Evolutionary conservation across 768 basidiomycete genomes (phyloP), one percentile per base, ranked within the genome.

Genomic region (Collybiopsis confluens): DNA sequence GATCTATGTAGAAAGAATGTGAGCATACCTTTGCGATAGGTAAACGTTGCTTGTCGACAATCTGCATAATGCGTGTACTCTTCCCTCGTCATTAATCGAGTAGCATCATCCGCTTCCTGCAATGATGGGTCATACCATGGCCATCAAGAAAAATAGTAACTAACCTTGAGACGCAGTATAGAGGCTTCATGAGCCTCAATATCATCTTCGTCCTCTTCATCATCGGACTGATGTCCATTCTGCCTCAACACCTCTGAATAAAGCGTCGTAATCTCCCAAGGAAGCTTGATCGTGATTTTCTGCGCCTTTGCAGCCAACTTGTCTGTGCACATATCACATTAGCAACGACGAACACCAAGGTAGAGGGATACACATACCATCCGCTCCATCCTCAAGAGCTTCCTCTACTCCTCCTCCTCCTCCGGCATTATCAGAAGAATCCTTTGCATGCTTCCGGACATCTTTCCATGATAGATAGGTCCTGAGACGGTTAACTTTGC

Each of bases 381-480:
- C 91, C 13, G 85, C 82, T 15, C 87, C 86, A 50, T 95, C 93
- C 59, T 94, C 92, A 6, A 90, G 68, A 1, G 77, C 83, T 63
- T 92, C 93, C 64, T 92, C 91, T 2, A 89, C 87, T 5, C 81
- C 89, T 20, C 45, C 45, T 18, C 78, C 89, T 24, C 82, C 90
- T 2, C 82, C 90, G 55, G 88, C 90, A 9, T 88, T 91, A 38
- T 86, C 89, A 21, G 86, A n/a, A n/a, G n/a, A 84, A 62, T 97
- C 92, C 65, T 96, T 96, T 4, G 92, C 92, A 56, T 92, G 90
- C 62, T 96, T 97, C 13, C 95, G 82, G 16, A 98, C 95, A 59
- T 97, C 95, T 63, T 96, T 97, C 95, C 95, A 98, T 0, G 90
- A 92, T 21, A 98, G 79, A 64, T 97, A 98, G 9, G 92, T 96